These are phyloP conservation scores for Coemansia aciculifera DNA, from an alignment of 192 early-diverging fungal genomes.

Conservation along the genomic window DNA sequence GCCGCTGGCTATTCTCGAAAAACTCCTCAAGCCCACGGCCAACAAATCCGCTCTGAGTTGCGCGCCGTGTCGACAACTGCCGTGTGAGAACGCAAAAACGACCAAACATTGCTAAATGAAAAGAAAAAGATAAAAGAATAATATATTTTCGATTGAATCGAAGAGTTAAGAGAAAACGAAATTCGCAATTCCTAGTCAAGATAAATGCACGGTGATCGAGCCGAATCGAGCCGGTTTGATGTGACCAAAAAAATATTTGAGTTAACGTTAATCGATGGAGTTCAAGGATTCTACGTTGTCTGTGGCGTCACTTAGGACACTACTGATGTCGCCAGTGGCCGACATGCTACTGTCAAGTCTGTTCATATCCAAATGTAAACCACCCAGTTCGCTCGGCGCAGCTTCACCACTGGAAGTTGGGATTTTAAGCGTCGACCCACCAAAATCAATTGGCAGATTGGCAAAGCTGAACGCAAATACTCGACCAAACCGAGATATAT, in stretches of 20 bases:
- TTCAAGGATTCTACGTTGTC: neutral
- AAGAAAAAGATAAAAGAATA: neutral
- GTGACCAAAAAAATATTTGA: neutral
- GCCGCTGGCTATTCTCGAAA: slow-evolving; percentile 57
- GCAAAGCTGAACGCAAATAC: slow-evolving; percentile 21
- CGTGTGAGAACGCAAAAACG: slow-evolving; percentile 25
- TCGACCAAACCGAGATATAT: neutral
- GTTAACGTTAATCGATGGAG: neutral
- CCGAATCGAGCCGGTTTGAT: neutral
- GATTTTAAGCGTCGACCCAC: neutral
- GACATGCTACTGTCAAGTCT: neutral
- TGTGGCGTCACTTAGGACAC: neutral
- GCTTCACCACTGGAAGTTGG: neutral
- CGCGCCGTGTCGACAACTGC: slow-evolving; percentile 44
- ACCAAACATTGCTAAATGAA: slow-evolving; percentile 27
- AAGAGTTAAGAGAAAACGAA: neutral
- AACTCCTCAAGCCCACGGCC: slow-evolving; percentile 65
- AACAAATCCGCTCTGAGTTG: slow-evolving; percentile 51
- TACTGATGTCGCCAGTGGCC: neutral
- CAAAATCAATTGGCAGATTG: slow-evolving; percentile 16
- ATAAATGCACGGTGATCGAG: neutral
- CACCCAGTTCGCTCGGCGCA: neutral
- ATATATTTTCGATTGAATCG: neutral
- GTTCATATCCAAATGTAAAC: neutral
- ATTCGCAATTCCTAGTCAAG: neutral